Percentiles rank a stretch among this genome's conserved stretches.
Evolutionary conservation across 2,329 filamentous ascomycete species (phyloP).

Genomic region (Colletotrichum sp.): DNA sequence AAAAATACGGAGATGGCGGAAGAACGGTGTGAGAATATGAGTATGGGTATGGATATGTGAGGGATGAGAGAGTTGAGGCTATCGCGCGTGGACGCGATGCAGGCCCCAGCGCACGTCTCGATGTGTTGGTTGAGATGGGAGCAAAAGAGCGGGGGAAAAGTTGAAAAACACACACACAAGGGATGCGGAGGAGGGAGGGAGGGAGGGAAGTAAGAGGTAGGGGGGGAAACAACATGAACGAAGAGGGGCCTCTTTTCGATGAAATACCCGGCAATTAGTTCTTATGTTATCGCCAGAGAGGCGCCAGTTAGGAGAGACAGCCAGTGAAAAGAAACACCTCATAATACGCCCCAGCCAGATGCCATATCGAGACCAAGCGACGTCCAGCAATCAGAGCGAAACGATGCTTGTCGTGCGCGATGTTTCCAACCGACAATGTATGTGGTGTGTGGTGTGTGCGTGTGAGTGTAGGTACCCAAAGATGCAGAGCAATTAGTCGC

Average conservation of each 20-base stretch:
- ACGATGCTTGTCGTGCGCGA: neutral
- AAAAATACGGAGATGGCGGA: neutral
- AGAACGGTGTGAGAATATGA: neutral
- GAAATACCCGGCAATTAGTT: neutral
- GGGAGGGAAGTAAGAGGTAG: neutral
- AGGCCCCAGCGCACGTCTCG: neutral
- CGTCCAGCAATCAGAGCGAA: neutral
- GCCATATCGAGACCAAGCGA: neutral
- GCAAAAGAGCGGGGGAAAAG: constrained; percentile 9
- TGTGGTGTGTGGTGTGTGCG: neutral
- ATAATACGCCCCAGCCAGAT: neutral
- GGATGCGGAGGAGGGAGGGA: neutral
- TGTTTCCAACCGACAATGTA: neutral
- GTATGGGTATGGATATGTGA: neutral
- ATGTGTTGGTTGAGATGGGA: constrained; percentile 10
- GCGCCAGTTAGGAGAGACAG: neutral
- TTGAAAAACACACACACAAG: neutral
- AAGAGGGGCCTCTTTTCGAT: neutral
- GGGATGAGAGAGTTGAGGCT: neutral
- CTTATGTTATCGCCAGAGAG: neutral
- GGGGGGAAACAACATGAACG: neutral
- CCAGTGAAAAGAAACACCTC: neutral
- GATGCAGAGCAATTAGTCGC: neutral
- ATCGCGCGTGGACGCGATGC: neutral
- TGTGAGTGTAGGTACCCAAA: neutral